Evolutionary conservation across 768 basidiomycete species (phyloP), one percentile per base, ranked within the genome.

Genomic region (Termitomyces sp.): DNA sequence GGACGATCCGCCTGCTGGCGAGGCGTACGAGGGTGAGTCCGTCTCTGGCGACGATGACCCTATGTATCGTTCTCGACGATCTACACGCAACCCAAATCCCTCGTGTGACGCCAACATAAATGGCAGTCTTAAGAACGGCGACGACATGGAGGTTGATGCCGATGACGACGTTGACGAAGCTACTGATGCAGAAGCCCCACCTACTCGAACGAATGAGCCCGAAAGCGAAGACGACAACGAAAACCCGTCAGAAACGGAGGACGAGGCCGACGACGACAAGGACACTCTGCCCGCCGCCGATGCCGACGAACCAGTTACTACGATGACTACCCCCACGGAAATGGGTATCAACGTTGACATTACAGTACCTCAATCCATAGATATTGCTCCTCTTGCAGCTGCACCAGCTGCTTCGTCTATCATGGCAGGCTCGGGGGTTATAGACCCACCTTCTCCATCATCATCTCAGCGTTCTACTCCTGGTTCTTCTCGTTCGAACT

Each of bases 331-430:
- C 1, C 56, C 60, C 3, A 63, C 64, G 56, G 66, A 66, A 40
- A 63, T 65, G 53, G 66, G 64, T 37, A 63, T 66, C 37, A 70
- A 71, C 35, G 61, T 70, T 43, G 75, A 77, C 53, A 62, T 66
- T 10, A 71, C 68, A 16, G 63, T 65, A 39, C 66, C 71, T 44
- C 55, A 64, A 39, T 49, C 64, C 10, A 57, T 66, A 56, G 63
- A 66, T 53, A 64, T 68, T 8, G 69, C 63, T 0, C 69, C 69
- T 41, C 64, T 71, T 35, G 64, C 69, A 37, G 70, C 72, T 0
- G 72, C 73, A 5, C 76, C 72, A 0, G 73, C 77, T 6, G 71
- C 75, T 3, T 74, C 76, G n/a, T 78, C 79, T 12, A 79, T 78
- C 37, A 79, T 79, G 76, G 75, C 78, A 7, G 76, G 75, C 21